Evolutionary conservation across 2,329 filamentous ascomycete genomes (phyloP).

Genomic region (Exophiala dermatitidis): DNA sequence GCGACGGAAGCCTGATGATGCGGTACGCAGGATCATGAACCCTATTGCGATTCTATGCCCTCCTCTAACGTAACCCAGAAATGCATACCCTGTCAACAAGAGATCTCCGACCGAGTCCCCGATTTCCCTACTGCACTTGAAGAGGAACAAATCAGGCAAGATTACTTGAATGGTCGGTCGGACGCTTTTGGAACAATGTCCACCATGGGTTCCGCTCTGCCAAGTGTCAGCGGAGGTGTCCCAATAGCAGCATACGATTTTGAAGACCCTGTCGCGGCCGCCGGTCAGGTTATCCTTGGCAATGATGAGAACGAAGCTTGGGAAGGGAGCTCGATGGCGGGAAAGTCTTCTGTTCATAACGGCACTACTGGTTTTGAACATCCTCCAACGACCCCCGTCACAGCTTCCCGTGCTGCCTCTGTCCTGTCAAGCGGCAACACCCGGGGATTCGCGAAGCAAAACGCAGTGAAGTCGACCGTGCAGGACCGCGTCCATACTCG

Average conservation of each 20-base stretch:
- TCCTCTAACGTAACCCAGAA: constrained; percentile 30
- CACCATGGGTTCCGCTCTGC: constrained; percentile 6
- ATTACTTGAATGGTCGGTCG: neutral
- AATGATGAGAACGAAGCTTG: constrained; percentile 5
- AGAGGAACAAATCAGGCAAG: constrained; percentile 30
- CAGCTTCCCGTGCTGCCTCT: neutral
- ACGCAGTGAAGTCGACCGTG: constrained; percentile 8
- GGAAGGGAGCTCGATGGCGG: neutral
- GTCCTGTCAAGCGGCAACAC: neutral
- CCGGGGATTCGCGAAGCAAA: constrained; percentile 1
- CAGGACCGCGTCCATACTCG: constrained; percentile 6
- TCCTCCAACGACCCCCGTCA: neutral
- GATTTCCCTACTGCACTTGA: constrained; percentile 24
- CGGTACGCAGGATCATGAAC: constrained; percentile 34
- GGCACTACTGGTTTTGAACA: neutral
- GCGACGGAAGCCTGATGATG: constrained; percentile 40
- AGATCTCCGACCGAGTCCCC: constrained; percentile 31
- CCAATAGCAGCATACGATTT: neutral
- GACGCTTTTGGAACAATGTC: constrained; percentile 7
- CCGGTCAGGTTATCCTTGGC: constrained; percentile 1
- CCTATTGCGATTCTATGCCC: neutral
- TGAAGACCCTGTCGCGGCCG: constrained; percentile 1
- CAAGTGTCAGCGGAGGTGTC: constrained; percentile 4
- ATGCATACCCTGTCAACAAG: constrained; percentile 37
- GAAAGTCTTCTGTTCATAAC: constrained; percentile 3